Base-by-base conservation (phyloP, 768 basidiomycete species). In the Pulveroboletus sp. region DNA sequence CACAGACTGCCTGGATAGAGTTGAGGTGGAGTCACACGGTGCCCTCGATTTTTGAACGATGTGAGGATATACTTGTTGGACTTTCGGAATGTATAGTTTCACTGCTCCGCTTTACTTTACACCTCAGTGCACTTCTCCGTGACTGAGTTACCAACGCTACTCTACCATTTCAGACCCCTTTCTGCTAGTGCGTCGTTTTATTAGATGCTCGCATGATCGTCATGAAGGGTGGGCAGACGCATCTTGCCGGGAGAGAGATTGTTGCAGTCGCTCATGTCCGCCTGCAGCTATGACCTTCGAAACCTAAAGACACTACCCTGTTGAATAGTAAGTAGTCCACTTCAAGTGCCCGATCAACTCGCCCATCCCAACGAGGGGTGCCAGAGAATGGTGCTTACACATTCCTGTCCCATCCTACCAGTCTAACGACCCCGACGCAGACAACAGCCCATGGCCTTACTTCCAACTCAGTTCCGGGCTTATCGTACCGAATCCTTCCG, bases 331-430 rank as follows among this genome's bases (percentile, higher is more conserved):
- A 64, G 73, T 43, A 32, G 27, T 5, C 21, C 21, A 21, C 21
- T 21, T 36, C 41, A n/a, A 31, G 3, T 26, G 6, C 24, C 36
- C 27, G 7, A 5, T 36, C 48, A 37, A 14, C 28, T 41, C 36
- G 28, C 53, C 52, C 38, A 47, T 36, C 37, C 39, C 27, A 44
- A 15, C 57, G 2, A 54, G 96, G 95, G 95, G 76, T 82, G 33
- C 93, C 95, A n/a, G 82, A 72, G 51, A 97, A 98, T 62, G 98
- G 95, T 68, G 82, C 88, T 21, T 85, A 92, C 66, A 85, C 86
- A 6, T 68, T 74, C 7, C 65, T 77, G 46, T 55, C 58, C 18
- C 71, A 33, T 33, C 32, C 32, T 15, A 33, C 32, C 21, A 21
- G 80, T 27, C 56, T 73, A 30, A 73, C 71, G 33, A 70, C 77